A percentile compares a stretch with the other conserved stretches of the same genome.
phyloP scores from a whole-genome alignment of 2,329 filamentous ascomycete species.

The Colletotrichum eleusines region DNA sequence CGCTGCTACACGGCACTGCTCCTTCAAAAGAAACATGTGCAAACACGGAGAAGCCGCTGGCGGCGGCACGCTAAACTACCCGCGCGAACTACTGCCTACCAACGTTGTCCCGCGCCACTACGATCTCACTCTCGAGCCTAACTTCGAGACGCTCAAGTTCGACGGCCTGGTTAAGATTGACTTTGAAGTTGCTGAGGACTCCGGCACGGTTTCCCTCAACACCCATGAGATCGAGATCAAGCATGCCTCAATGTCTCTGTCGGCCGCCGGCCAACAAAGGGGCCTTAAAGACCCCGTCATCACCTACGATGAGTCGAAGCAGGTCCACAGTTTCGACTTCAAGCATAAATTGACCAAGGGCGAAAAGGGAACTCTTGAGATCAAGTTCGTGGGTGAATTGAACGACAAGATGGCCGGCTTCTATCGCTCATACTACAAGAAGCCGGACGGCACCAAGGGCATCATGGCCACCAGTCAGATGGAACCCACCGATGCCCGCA shows the following conservation, averaged over 20 bases:
- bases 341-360: conserved; percentile 78
- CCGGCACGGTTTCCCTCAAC: conserved; percentile 88
- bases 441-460: conserved; percentile 79
- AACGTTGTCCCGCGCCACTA: conserved; percentile 96
- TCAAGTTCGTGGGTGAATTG: conserved; percentile 78
- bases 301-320: conserved; percentile 80
- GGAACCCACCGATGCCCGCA: conserved; percentile 93
- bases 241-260: conserved; percentile 59
- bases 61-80: conserved; percentile 36
- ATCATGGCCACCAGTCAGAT: conserved; percentile 94
- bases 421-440: conserved; percentile 95
- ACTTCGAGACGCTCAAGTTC: conserved; percentile 89
- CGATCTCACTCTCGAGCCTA: conserved; percentile 89
- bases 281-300: conserved; percentile 70
- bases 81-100: conserved; percentile 87
- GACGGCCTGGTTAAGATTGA: conserved; percentile 88
- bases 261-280: conserved; percentile 55
- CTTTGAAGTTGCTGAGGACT: conserved; percentile 86
- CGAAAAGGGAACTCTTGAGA: conserved; percentile 74
- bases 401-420: conserved; percentile 99
- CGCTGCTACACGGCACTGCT: conserved; percentile 38
- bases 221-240: conserved; percentile 88
- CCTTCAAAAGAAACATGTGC: conserved; percentile 43
- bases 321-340: conserved; percentile 86
- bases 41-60: conserved; percentile 35